Evolutionary conservation across 1,284 basidiomycete species (phyloP), one percentile per base, ranked within the genome.

Genomic region (Irpex sp.): DNA sequence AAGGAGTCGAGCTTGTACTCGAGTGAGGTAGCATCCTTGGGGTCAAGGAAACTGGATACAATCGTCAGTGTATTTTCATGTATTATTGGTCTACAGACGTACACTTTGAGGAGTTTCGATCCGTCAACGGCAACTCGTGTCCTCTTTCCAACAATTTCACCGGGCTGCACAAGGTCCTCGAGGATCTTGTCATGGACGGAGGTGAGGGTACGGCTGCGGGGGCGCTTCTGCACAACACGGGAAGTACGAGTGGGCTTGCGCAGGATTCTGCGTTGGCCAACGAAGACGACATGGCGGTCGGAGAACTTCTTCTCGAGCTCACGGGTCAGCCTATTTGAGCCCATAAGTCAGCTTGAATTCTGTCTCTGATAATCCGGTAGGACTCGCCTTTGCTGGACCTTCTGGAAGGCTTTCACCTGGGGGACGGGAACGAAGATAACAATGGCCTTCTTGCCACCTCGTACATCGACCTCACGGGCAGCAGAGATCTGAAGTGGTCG

Each of bases 261-360:
- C 78, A 99, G 86, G 89, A 98, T 97, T 76, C 97, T 92, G 78
- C 97, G 95, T 83, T 99, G 97, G 63, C 94, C 96, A 76, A 99
- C 89, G 78, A 99, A 99, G 68, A 99, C 93, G 77, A 99, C 94
- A 81, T 98, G 97, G 75, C 95, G 91, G 81, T 97, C 95, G 60
- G 96, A 95, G 83, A 99, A 98, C 83, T 99, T 99, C 89, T 99
- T 99, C 89, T 99, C 97, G 75, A 99, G 89, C 80, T 99, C 97
- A 67, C 96, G 92, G 70, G 95, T 98, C 76, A 99, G 90, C 79
- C 96, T 98, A 21, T 76, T 19, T 60, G 60, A 11, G 15, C 39
- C 26, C 62, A 57, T 31, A 50, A 15, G 33, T 36, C 17, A 15
- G 26, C 39, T 31, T 61, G 21, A 37, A 21, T 26, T 9, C 9